phyloP scores from a whole-genome alignment of 208 protist genomes.

The Trypanosoma grayi region DNA sequence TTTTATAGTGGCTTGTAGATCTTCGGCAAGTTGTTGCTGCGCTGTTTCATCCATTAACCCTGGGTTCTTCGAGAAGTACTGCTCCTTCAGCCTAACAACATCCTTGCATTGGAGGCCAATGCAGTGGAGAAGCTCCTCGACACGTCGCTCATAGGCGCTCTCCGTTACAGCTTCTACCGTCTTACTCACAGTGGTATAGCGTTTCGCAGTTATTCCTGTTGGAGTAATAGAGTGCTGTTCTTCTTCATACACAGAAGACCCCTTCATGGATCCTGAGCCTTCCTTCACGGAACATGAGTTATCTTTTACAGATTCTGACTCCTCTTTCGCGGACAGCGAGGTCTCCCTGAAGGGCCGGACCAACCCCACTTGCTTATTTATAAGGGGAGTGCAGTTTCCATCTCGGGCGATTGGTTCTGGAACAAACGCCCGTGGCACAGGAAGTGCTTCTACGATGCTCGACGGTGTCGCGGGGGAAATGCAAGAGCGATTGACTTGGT shows the following conservation, averaged over 20 bases:
- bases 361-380: neutral
- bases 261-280: too few species aligned
- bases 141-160: too few species aligned
- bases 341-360: too few species aligned
- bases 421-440: neutral
- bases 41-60: conserved; percentile 1
- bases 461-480: neutral
- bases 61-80: neutral
- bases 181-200: too few species aligned
- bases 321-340: too few species aligned
- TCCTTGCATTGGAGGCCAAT: neutral
- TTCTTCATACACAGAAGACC: too few species aligned
- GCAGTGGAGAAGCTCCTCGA: neutral
- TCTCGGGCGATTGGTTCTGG: conserved; percentile 2
- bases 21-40: neutral
- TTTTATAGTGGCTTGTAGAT: neutral
- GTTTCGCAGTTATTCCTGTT: too few species aligned
- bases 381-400: neutral
- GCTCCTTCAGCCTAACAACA: conserved; percentile 7
- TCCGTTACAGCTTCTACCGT: too few species aligned
- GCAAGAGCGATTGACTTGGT: neutral
- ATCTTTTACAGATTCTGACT: too few species aligned
- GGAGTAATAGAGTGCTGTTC: too few species aligned
- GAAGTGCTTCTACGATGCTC: too few species aligned
- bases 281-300: too few species aligned